phyloP scores from a whole-genome alignment of 2,329 filamentous ascomycete genomes.

The Verticillium longisporum region DNA sequence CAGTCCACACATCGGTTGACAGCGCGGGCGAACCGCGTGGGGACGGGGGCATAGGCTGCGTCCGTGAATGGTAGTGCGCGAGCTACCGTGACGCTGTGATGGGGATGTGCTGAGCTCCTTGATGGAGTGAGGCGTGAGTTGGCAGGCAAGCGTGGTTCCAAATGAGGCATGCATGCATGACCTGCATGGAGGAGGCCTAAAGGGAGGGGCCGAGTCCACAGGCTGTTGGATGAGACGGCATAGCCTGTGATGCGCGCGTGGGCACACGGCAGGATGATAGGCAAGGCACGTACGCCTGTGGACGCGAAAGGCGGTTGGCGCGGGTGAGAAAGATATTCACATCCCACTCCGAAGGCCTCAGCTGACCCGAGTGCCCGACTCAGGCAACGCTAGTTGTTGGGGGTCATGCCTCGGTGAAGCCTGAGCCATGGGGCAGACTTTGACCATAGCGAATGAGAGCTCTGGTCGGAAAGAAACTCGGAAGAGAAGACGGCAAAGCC shows the following conservation, averaged over 20 bases:
- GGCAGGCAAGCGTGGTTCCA: not conserved
- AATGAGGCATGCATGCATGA: not conserved
- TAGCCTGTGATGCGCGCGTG: constrained; percentile 3
- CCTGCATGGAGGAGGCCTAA: constrained; percentile 4
- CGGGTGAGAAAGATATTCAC: not conserved
- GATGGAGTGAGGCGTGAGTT: not conserved
- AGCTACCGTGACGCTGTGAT: constrained; percentile 9
- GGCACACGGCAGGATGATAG: constrained; percentile 4
- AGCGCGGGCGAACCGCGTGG: constrained; percentile 5
- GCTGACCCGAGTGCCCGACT: not conserved
- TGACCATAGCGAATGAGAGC: not conserved
- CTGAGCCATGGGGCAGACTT: not conserved
- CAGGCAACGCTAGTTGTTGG: not conserved
- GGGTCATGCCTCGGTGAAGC: not conserved
- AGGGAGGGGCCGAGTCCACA: constrained; percentile 6
- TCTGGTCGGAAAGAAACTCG: not conserved
- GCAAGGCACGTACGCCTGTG: not conserved
- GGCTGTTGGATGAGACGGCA: constrained; percentile 1
- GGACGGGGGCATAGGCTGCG: not conserved
- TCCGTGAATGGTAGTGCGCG: constrained; percentile 6
- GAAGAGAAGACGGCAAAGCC: not conserved
- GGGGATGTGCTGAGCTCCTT: constrained; percentile 1
- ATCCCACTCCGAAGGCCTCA: not conserved
- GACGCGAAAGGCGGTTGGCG: not conserved
- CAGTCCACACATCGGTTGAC: constrained; percentile 2